Base-by-base conservation (phyloP, 169 alveolate species). In the Eimeria falciformis region DNA sequence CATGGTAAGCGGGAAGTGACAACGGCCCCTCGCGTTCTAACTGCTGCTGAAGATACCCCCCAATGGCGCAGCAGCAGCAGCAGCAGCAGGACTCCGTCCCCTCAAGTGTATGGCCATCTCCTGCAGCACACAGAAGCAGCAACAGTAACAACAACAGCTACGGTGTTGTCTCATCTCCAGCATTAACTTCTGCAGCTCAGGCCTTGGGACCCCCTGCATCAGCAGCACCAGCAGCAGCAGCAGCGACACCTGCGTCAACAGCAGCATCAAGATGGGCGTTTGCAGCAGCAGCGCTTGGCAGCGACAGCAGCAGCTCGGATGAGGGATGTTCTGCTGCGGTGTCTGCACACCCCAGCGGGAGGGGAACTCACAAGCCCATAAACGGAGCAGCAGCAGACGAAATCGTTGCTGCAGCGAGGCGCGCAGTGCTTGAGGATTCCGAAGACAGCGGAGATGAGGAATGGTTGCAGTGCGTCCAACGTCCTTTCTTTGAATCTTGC, bases 11-110 rank as follows among this genome's bases (percentile, higher is more conserved):
- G n/a, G n/a, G n/a, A n/a, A n/a, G n/a, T n/a, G n/a, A 29, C 77
- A 9, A 45, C 77, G 5, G 77, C 77, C 29, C 46, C 77, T 66
- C n/a, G 18, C 17, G 77, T 66, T 66, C 45, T 45, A 37, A 45
- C 46, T 14, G 77, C 77, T 66, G 77, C 29, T 66, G 29, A 9
- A 3, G 77, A 9, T 7, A 66, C 77, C n/a, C 46, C 77, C 43
- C 77, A 66, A 66, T 66, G 77, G 77, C n/a, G 77, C 77, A 66
- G 77, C 77, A 66, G 77, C 77, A 66, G 77, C 77, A 66, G 77
- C 77, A 66, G 77, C 77, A 66, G 77, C 77, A 66, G 77, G 43
- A n/a, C n/a, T n/a, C n/a, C 46, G 40, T 21, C 14, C 45, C 77
- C 27, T 58, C 71, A 21, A n/a, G 5, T 45, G 29, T 23, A 6